Evolutionary conservation across 192 early-diverging fungal species (phyloP), one percentile per base, ranked within the genome.

Genomic region (Podila clonocystis): DNA sequence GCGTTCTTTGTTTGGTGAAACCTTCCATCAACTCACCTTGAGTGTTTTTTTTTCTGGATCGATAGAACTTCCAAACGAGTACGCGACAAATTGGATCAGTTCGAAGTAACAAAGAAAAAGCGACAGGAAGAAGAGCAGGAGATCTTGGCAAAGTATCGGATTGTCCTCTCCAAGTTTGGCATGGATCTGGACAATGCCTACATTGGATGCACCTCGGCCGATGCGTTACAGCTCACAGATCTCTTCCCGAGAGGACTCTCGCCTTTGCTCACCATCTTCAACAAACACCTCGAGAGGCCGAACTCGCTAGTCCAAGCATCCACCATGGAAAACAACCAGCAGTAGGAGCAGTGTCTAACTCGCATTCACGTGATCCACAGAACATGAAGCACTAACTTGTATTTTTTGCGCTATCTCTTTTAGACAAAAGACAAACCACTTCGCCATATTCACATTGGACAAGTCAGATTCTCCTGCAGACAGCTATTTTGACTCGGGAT

Each of bases 371-470:
- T 3, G 13, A 45, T 45, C 41, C 15, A 15, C 41, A 45, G 2
- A 17, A 2, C 38, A 12, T 41, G 33, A 11, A 28, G 20, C n/a
- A 28, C 15, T 26, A 55, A 36, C 49, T 67, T 22, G n/a, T n/a
- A 9, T 20, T 28, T 6, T 36, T 8, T 5, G 20, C 19, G 24
- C 57, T 60, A 6, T 48, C 13, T 0, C 45, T 33, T 29, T 41
- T 72, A 80, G 77, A 20, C 77, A 69, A 29, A 80, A 80, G 19
- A 80, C 70, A 17, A 80, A 80, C 45, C 77, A 80, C 48, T 80
- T 80, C 67, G 77, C 77, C 8, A 73, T 80, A 12, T 80, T 80
- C 24, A 73, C 72, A 17, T 9, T 24, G 8, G 77, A 68, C 19
- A 80, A 73, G 58, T 33, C 38, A 50, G 58, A 72, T 30, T 30